These are phyloP conservation scores for Aspergillus sp. DNA, from an alignment of 2,329 filamentous ascomycete species.

Conservation along the genomic window DNA sequence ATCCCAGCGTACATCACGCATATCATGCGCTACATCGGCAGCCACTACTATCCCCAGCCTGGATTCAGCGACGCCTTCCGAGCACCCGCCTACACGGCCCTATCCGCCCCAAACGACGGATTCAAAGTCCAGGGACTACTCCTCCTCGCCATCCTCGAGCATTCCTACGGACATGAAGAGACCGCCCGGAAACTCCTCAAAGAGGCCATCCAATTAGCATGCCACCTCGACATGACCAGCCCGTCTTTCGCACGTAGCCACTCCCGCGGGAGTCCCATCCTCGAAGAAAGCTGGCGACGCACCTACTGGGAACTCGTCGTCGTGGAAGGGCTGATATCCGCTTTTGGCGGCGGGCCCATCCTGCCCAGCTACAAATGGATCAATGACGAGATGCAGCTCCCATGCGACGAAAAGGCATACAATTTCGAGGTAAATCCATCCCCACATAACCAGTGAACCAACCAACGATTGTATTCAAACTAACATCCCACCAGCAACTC, in stretches of 20 bases:
- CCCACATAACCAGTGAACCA: too few relatives aligned
- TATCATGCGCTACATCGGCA: slow-evolving; percentile 54
- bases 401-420: slow-evolving; percentile 70
- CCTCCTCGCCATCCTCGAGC: slow-evolving; percentile 32
- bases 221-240: slow-evolving; percentile 72
- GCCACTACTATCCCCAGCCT: slow-evolving; percentile 47
- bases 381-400: slow-evolving; percentile 65
- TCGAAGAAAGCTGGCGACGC: slow-evolving; percentile 79
- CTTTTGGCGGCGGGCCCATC: slow-evolving; percentile 49
- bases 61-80: slow-evolving; percentile 24
- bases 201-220: slow-evolving; percentile 66
- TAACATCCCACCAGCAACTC: slow-evolving; percentile 53
- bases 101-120: slow-evolving; percentile 22
- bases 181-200: slow-evolving; percentile 47
- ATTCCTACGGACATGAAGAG: slow-evolving; percentile 30
- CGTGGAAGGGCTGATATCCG: slow-evolving; percentile 75
- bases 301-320: slow-evolving; percentile 84
- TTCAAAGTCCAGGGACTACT: slow-evolving; percentile 37
- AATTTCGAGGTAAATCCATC: slow-evolving; percentile 15
- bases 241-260: slow-evolving; percentile 53
- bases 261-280: slow-evolving; percentile 56
- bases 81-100: slow-evolving; percentile 15
- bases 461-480: background rate
- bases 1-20: slow-evolving; percentile 47
- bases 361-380: slow-evolving; percentile 17